phyloP scores from a whole-genome alignment of 2,329 filamentous ascomycete genomes.

The Exophiala aquamarina region DNA sequence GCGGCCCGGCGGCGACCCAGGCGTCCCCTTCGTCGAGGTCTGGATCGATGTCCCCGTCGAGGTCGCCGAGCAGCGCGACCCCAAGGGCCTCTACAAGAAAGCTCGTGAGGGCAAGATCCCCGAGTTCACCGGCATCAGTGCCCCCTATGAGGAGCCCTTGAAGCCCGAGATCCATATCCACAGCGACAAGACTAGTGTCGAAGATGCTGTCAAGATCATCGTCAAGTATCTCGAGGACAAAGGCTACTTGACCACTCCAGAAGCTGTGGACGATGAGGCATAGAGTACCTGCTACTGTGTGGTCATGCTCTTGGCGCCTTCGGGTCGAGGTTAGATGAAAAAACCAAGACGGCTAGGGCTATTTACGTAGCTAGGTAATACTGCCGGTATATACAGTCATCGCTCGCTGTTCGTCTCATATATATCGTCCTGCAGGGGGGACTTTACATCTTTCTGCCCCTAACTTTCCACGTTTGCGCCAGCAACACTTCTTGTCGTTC shows the following conservation, averaged over 20 bases:
- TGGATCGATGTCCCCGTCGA: constrained; percentile 88
- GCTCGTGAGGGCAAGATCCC: constrained; percentile 90
- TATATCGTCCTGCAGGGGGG: too few relatives aligned
- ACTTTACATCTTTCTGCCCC: too few relatives aligned
- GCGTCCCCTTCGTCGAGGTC: constrained; percentile 89
- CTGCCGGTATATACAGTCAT: constrained; percentile 1
- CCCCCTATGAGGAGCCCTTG: constrained; percentile 88
- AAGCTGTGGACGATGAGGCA: constrained; percentile 20
- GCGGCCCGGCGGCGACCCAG: constrained; percentile 55
- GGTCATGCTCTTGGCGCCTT: neutral
- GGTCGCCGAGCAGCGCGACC: constrained; percentile 91
- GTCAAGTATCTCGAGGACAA: constrained; percentile 72
- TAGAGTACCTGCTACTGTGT: constrained; percentile 1
- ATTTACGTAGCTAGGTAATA: too few relatives aligned
- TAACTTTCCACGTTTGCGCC: too few relatives aligned
- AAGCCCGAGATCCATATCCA: constrained; percentile 83
- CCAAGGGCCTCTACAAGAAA: constrained; percentile 98
- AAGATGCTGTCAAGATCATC: constrained; percentile 86
- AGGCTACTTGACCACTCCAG: constrained; percentile 53
- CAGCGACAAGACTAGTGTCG: constrained; percentile 77
- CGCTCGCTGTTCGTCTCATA: too few relatives aligned
- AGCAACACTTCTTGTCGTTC: neutral
- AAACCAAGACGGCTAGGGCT: too few relatives aligned
- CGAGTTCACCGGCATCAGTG: constrained; percentile 93
- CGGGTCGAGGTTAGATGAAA: too few relatives aligned